Percentiles rank a stretch among this genome's conserved stretches.
These are phyloP conservation scores for Meyerozyma athensensis DNA, from an alignment of 1,139 yeast species.

Conservation along the genomic window DNA sequence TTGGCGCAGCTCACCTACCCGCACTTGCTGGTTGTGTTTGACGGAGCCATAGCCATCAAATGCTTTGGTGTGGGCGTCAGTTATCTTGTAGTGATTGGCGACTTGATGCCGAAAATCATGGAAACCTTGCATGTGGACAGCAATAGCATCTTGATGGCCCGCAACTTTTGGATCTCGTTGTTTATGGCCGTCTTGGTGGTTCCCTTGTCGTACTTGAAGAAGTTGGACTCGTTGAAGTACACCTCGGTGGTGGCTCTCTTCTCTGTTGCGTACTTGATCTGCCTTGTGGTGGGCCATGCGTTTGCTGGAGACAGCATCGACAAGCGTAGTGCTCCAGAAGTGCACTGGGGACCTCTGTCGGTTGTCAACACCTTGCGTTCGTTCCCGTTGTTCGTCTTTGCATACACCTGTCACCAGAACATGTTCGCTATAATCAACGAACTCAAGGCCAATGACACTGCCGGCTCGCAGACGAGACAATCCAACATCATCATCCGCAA, in stretches of 20 bases:
- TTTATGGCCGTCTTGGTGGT: conserved; percentile 55
- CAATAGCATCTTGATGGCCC: conserved; percentile 27
- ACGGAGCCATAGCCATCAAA: conserved; percentile 79
- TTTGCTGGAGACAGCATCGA: conserved; percentile 22
- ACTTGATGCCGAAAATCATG: conserved; percentile 76
- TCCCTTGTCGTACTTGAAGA: conserved; percentile 72
- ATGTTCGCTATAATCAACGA: conserved; percentile 90
- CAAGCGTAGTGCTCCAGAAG: conserved; percentile 5
- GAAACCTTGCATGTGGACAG: conserved; percentile 32
- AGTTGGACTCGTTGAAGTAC: conserved; percentile 78
- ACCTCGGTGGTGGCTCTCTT: conserved; percentile 81
- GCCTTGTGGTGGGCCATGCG: conserved; percentile 68
- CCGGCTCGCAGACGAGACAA: conserved; percentile 48
- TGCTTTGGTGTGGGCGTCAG: conserved; percentile 91
- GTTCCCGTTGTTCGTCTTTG: conserved; percentile 88
- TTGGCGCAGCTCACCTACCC: conserved; percentile 54
- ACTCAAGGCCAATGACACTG: conserved; percentile 24
- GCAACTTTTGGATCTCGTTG: conserved; percentile 68
- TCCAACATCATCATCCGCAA: conserved; percentile 51
- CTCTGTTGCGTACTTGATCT: conserved; percentile 72
- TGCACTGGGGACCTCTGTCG: conserved; percentile 38
- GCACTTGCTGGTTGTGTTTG: conserved; percentile 36
- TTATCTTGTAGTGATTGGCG: conserved; percentile 85
- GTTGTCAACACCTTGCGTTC: conserved; percentile 39
- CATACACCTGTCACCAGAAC: conserved; percentile 93